Evolutionary conservation across 441 rosid genomes (phyloP), one percentile per base, ranked within the genome.

Genomic region (Adansonia gregorii): DNA sequence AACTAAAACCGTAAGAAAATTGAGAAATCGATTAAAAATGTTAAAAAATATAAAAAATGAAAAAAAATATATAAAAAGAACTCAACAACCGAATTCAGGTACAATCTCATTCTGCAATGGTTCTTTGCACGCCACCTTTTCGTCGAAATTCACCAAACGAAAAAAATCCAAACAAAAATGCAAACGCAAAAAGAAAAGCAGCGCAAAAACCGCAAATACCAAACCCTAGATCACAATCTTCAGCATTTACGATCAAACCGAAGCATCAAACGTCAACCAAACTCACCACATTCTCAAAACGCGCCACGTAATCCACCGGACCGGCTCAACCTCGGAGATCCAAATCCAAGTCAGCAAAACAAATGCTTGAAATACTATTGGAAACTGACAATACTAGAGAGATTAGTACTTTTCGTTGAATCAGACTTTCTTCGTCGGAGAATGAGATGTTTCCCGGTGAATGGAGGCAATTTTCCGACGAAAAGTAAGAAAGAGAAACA

Each of bases 81-180:
- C 64, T n/a, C 54, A 64, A 80, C 63, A 78, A 43, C 70, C 48
- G 54, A 77, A 80, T 60, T 68, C 67, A 73, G 89, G 66, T 82
- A 97, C 99, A 98, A 97, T 93, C 82, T 90, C 98, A 97, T 97
- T 85, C 88, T 94, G 89, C 74, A 81, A 85, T 74, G 89, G 83
- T 61, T 77, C 85, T 39, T 90, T 78, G 79, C 77, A 69, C 27
- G 85, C 82, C 94, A 88, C 94, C 97, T 98, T 88, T 76, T 84
- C 82, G 60, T 72, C 76, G 35, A 76, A 76, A 69, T 80, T 81
- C 73, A 49, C 72, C 83, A 2, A 48, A 60, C 45, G 74, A 68
- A 79, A 68, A 78, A 48, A 81, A 81, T 24, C 69, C 84, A 66
- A 64, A 81, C 48, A 66, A 76, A 82, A 83, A 35, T 35, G 41